Evolutionary conservation across 1,139 yeast genomes (phyloP).

Genomic region (Starmera stellimalicola): DNA sequence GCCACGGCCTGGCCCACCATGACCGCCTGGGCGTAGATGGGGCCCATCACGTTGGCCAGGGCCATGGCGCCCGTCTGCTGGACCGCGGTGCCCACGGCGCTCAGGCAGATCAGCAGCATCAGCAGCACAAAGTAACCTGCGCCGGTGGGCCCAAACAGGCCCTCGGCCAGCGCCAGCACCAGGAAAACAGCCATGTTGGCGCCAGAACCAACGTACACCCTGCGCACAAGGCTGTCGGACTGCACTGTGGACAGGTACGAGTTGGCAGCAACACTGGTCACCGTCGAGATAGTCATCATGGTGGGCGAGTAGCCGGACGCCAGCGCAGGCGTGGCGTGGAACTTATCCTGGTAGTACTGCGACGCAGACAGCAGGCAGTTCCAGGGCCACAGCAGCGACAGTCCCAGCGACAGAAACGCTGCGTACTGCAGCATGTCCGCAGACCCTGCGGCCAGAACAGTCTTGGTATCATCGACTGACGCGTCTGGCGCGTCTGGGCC

Average conservation of each 20-base stretch:
- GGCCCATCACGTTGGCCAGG: conserved; percentile 68
- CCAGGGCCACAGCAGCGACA: conserved; percentile 93
- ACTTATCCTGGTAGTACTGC: conserved; percentile 64
- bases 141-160: conserved; percentile 35
- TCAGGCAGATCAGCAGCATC: conserved; percentile 49
- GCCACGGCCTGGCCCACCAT: conserved; percentile 95
- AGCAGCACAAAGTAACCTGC: conserved; percentile 33
- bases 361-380: conserved; percentile 84
- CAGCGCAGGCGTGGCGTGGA: conserved; percentile 42
- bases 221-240: conserved; percentile 48
- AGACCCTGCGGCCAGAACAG: no score
- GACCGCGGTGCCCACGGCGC: conserved; percentile 58
- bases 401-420: conserved; percentile 62
- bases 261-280: conserved; percentile 55
- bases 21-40: conserved; percentile 73
- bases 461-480: no score
- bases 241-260: conserved; percentile 63
- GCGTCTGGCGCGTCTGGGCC: no score
- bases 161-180: conserved; percentile 38
- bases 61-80: conserved; percentile 93
- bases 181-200: conserved; percentile 25
- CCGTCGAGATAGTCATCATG: conserved; percentile 83
- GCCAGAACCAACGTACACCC: conserved; percentile 33
- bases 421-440: conserved; percentile 49
- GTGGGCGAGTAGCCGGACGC: conserved; percentile 65